Evolutionary conservation across 2,329 filamentous ascomycete species (phyloP).

Genomic region (Aspergillus sp.): DNA sequence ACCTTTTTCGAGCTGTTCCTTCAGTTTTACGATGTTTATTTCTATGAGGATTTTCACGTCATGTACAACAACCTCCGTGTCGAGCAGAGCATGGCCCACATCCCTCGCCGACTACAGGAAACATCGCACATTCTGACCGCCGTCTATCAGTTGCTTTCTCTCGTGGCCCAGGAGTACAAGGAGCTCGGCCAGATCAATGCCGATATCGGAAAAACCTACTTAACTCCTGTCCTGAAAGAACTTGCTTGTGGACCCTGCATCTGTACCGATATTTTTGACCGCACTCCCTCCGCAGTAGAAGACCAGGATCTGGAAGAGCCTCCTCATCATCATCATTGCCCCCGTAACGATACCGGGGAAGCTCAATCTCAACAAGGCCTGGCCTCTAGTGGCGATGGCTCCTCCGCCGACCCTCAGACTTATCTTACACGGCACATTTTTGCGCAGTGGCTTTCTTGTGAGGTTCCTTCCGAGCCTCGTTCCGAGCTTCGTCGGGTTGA

Average conservation of each 20-base stretch:
- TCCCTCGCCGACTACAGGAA: neutral
- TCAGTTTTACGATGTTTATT: slow-evolving; percentile 27
- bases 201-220: neutral
- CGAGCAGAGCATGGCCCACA: neutral
- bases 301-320: too few relatives aligned
- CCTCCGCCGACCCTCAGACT: neutral
- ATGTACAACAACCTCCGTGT: slow-evolving; percentile 20
- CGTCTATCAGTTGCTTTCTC: neutral
- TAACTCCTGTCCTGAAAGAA: neutral
- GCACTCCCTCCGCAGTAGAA: too few relatives aligned
- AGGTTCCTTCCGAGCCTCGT: neutral
- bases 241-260: neutral
- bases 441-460: neutral
- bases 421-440: neutral
- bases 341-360: neutral
- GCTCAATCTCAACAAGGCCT: neutral
- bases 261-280: too few relatives aligned
- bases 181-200: neutral
- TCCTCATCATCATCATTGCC: neutral
- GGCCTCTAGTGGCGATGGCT: neutral
- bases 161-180: neutral
- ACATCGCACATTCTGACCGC: neutral
- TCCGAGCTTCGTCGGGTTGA: neutral
- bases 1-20: slow-evolving; percentile 22
- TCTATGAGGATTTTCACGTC: slow-evolving; percentile 24